Conservation (phyloP, 192 early-diverging fungal genomes). For the Obelidium mucronatum region DNA sequence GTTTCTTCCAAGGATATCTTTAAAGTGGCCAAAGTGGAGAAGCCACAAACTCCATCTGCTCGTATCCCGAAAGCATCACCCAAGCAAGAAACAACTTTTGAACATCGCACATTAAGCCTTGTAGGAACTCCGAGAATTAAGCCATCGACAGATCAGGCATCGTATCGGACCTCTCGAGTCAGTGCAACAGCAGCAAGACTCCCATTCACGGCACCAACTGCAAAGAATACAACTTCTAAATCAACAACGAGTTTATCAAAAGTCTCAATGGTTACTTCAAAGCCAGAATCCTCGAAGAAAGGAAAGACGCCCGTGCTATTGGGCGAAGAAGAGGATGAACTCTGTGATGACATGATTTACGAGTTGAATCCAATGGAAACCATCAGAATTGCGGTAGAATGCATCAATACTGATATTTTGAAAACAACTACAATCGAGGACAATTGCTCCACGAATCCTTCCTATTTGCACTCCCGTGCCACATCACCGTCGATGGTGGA, state of each 20-base stretch:
- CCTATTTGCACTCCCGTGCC: not conserved
- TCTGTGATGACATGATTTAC: slow-evolving; percentile 1
- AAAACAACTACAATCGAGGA: slow-evolving; percentile 6
- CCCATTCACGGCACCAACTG: not conserved
- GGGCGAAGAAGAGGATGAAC: slow-evolving; percentile 2
- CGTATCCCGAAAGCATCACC: not conserved
- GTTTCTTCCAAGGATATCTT: slow-evolving; percentile 20
- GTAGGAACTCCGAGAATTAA: not conserved
- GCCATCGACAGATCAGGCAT: not conserved
- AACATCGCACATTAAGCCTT: not conserved
- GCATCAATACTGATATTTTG: slow-evolving; percentile 18
- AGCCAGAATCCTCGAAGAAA: not conserved
- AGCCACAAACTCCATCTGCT: slow-evolving; percentile 15
- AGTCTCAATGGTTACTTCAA: not conserved
- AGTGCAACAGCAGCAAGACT: not conserved
- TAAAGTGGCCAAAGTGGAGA: slow-evolving; percentile 22
- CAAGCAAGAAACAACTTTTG: not conserved
- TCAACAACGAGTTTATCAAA: not conserved
- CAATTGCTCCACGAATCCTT: slow-evolving; percentile 8
- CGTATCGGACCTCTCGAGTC: not conserved
- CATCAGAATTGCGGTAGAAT: slow-evolving; percentile 39
- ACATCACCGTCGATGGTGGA: not conserved
- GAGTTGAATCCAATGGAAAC: slow-evolving; percentile 48
- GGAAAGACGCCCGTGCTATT: not conserved
- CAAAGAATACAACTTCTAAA: not conserved